Evolutionary conservation across 2,329 filamentous ascomycete species (phyloP), one percentile per base, ranked within the genome.

Genomic region (Gaeumannomyces tritici): DNA sequence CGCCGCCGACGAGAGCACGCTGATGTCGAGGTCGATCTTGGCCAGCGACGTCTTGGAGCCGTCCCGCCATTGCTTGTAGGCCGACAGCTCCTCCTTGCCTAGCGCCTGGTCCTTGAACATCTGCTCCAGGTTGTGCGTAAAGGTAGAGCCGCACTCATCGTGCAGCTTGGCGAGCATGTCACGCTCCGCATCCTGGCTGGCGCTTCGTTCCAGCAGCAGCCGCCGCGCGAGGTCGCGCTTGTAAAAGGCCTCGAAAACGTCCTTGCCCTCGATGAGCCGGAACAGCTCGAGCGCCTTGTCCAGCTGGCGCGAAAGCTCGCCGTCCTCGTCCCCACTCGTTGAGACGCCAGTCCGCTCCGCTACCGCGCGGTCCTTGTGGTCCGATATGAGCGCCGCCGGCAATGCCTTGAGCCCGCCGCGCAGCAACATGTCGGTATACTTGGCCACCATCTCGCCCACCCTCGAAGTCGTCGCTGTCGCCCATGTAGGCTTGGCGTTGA

Each of bases 41-140:
- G 80, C 73, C 63, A 80, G 84, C 13, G 27, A 57, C 26, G 51
- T 54, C 18, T 54, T 47, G 31, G 51, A 35, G 62, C 82, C 82
- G 61, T 81, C 80, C 21, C 83, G 80, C 76, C 74, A 92, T 73
- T 75, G 82, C 73, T 89, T 95, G 77, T 96, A 99, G 0, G 89
- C 85, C n/a, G 83, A 77, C 89, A 98, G 96, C 72, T 98, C 93
- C 69, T 98, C 95, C 64, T 89, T 89, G 15, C 90, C 90, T 26
- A 97, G 82, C 71, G 97, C 93, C 74, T 98, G 91, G 70, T 99
- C 95, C 74, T 96, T 96, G 80, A 99, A 99, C 95, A 99, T 99
- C 65, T 93, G 91, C 75, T 99, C 96, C 0, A 99, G 81, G 70
- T 99, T 99, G 72, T 96, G 93, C 0, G 95, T 99, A 73, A 99